Base-by-base conservation (phyloP, 306 rosid species). In the Mimosa pudica region DNA sequence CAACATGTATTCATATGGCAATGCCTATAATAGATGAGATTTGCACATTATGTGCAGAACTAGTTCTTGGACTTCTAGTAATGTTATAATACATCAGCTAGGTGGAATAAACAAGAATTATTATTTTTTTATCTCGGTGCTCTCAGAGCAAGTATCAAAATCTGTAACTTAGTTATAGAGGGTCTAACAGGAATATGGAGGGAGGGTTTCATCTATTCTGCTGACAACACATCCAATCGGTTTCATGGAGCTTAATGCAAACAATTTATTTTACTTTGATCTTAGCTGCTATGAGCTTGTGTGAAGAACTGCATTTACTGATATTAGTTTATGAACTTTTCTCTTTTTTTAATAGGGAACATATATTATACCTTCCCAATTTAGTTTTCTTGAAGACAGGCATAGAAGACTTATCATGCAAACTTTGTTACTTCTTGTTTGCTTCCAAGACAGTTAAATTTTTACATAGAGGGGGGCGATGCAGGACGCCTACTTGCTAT, bases 291-390 rank as follows among this genome's bases (percentile, higher is more conserved):
- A 38, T 54, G 49, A 24, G 32, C 63, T 54, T 60, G 38, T 18
- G 49, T 52, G 62, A 33, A 45, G 68, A 70, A 69, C 30, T 38
- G 18, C 55, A 58, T n/a, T 64, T 4, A 14, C 8, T 6, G 17
- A 52, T 11, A 18, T 66, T 76, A 35, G 51, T 48, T 77, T 47
- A 51, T 64, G 73, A 64, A 64, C 60, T 45, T 35, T 24, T 75
- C 46, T 48, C 11, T 14, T 48, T 48, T 38, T 14, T 0, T 13
- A 33, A 0, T 13, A 8, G 38, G 48, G 38, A 8, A 45, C 11
- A 35, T 47, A 16, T 46, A 46, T 16, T 41, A 6, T 52, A 49
- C 20, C 44, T 76, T 33, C 47, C 30, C 4, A 6, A 30, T 75
- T 62, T 8, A 14, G 46, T 46, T 75, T 33, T 44, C 35, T 46